Evolutionary conservation across 306 rosid genomes (phyloP).

Genomic region (Ziziphus jujuba): DNA sequence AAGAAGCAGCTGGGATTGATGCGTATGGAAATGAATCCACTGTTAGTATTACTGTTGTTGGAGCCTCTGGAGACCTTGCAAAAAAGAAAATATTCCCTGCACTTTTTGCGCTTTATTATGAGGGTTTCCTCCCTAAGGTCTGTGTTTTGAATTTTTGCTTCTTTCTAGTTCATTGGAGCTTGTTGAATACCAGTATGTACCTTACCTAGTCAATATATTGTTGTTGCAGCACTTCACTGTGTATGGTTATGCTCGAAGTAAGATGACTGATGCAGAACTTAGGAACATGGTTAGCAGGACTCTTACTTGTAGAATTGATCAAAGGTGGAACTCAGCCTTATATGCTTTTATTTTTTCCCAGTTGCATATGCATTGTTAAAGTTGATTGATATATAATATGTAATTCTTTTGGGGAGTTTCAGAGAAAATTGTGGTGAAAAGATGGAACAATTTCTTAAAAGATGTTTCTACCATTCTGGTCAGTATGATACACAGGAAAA

Average conservation of each 20-base stretch:
- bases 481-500: slow-evolving; percentile 83
- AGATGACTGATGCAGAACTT: slow-evolving; percentile 86
- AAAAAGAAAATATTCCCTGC: slow-evolving; percentile 96
- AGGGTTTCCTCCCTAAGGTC: slow-evolving; percentile 87
- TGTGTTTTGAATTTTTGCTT: slow-evolving; percentile 1
- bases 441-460: slow-evolving; percentile 77
- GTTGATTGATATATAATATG: slow-evolving; percentile 16
- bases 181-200: slow-evolving; percentile 5
- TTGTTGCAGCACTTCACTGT: slow-evolving; percentile 67
- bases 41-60: slow-evolving; percentile 86
- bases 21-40: slow-evolving; percentile 41
- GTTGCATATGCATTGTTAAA: neutral
- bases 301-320: slow-evolving; percentile 87
- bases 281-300: slow-evolving; percentile 91
- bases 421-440: slow-evolving; percentile 84
- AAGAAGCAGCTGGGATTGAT: slow-evolving; percentile 24
- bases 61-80: slow-evolving; percentile 96
- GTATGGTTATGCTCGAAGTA: slow-evolving; percentile 85
- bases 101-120: slow-evolving; percentile 86
- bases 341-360: neutral
- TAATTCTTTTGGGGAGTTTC: slow-evolving; percentile 33
- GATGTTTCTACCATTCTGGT: slow-evolving; percentile 93
- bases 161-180: neutral
- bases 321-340: slow-evolving; percentile 46
- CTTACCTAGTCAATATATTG: neutral